Base-by-base conservation (phyloP, 2,329 filamentous ascomycete species). In the Tolypocladium ophioglossoides region DNA sequence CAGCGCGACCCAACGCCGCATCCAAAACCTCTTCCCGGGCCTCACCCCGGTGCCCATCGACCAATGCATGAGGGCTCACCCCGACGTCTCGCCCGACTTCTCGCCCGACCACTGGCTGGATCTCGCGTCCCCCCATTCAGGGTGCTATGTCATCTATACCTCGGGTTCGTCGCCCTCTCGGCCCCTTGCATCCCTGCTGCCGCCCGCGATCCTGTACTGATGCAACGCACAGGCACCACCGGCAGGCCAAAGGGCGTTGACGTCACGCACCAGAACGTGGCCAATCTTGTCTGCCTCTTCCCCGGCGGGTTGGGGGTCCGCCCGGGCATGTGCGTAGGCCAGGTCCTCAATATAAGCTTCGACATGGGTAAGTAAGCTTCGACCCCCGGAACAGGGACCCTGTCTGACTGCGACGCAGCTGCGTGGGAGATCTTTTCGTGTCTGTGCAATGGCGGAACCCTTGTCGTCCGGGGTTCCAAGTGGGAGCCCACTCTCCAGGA, bases 361-460 rank as follows among this genome's bases (percentile, higher is more conserved):
- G 80, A 83, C 58, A 83, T 83, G 79, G 78, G 79, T 81, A 70
- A 61, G 79, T 81, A 70, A 61, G 76, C 67, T 39, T 16, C 41
- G 24, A 34, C 32, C 32, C 41, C 53, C 32, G 49, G 41, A 46
- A 18, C 41, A 22, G 22, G 41, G 14, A 38, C 38, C 52, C 53
- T 37, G 52, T 30, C 58, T 63, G 49, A 56, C 54, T 51, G 30
- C 53, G n/a, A 5, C 4, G 50, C 54, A 81, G 80, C 77, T 24
- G 79, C 79, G 14, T 83, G 80, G 80, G 80, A 83, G 57, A 78
- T 83, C n/a, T 72, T 83, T 10, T 74, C 72, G 1, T 77, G 74
- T 52, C 65, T 83, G 27, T 78, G 78, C 66, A 83, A 82, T 50
- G 79, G 79, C 22, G 79, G 79, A 6, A 82, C 78, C 4, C 66